A percentile compares a stretch with the other conserved stretches of the same genome.
Evolutionary conservation across 441 rosid species (phyloP).

Genomic region (Adansonia madagascariensis): DNA sequence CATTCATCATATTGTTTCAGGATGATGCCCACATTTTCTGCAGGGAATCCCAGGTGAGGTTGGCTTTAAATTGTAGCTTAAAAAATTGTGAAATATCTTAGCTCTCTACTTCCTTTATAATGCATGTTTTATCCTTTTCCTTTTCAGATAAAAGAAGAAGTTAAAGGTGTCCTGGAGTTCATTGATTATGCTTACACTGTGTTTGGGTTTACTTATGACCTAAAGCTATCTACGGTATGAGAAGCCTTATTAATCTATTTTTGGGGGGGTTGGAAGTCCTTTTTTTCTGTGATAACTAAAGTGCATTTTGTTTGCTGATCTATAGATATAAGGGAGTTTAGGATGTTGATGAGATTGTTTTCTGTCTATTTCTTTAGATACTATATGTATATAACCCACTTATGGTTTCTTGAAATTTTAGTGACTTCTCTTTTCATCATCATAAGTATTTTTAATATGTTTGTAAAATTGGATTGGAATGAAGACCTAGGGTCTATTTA

Average conservation of each 20-base stretch:
- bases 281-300: conserved; percentile 1
- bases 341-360: background rate
- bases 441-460: background rate
- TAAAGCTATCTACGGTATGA: conserved; percentile 92
- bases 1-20: conserved; percentile 48
- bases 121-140: conserved; percentile 30
- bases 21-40: conserved; percentile 96
- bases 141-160: conserved; percentile 94
- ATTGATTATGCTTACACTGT: conserved; percentile 60
- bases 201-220: conserved; percentile 66
- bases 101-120: conserved; percentile 24
- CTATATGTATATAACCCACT: background rate
- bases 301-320: conserved; percentile 1
- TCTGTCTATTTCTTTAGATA: conserved; percentile 10
- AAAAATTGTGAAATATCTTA: background rate
- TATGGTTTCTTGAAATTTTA: conserved; percentile 5
- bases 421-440: background rate
- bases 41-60: conserved; percentile 75
- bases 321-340: background rate
- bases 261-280: background rate
- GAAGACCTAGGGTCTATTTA: background rate
- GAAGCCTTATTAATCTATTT: conserved; percentile 7
- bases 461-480: background rate
- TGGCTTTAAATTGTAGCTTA: conserved; percentile 18
- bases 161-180: conserved; percentile 77